Conservation (phyloP, 208 protist genomes). For the Leishmania amazonensis region DNA sequence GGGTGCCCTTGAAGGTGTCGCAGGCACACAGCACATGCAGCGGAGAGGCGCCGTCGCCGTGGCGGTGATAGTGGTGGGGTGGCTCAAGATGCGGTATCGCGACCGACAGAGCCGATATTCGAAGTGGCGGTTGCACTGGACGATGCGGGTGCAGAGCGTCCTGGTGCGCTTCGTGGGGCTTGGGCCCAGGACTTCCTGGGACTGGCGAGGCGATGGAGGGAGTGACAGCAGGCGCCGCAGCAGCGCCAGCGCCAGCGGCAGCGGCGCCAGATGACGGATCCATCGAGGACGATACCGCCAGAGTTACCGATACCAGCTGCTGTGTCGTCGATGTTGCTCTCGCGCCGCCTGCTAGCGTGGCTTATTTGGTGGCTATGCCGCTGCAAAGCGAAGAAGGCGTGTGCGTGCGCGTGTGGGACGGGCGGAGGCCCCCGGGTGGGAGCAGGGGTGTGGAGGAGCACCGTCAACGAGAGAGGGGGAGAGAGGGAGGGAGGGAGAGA, state of each 20-base stretch:
- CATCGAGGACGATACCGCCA: background rate
- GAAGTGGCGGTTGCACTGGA: background rate
- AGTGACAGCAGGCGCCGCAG: background rate
- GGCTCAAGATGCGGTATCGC: background rate
- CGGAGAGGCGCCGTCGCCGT: background rate
- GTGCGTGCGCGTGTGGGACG: background rate
- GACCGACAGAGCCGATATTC: background rate
- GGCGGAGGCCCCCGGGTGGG: too few relatives aligned
- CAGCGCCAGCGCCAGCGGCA: background rate
- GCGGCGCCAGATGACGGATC: background rate
- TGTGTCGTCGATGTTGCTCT: background rate
- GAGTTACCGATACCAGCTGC: background rate
- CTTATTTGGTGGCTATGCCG: background rate
- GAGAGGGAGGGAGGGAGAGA: too few relatives aligned
- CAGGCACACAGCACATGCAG: conserved; percentile 51
- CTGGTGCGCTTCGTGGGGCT: background rate
- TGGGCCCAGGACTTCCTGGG: background rate
- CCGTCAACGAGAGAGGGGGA: too few relatives aligned
- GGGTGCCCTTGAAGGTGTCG: conserved; percentile 85
- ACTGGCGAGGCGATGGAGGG: background rate
- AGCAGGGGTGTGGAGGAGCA: too few relatives aligned
- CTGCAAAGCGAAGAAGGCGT: background rate
- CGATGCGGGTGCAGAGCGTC: background rate
- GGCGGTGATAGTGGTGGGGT: background rate
- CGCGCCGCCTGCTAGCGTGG: background rate